A percentile compares a stretch with the other conserved stretches of the same genome.
phyloP scores from a whole-genome alignment of 2,329 filamentous ascomycete species.

The Tolypocladium album region DNA sequence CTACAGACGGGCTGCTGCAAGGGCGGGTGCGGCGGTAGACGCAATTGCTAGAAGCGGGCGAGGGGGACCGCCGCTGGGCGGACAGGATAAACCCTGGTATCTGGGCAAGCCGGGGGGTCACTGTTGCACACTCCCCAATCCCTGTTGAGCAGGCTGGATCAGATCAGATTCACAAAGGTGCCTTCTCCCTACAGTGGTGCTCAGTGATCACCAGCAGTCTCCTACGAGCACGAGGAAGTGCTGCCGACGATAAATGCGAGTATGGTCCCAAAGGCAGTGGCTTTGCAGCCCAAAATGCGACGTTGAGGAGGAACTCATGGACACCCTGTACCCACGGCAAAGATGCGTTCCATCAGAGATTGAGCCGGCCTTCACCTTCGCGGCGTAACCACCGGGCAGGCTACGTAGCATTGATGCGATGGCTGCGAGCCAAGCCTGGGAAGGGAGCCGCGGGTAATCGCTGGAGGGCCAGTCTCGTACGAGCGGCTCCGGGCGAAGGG shows the following conservation, averaged over 20 bases:
- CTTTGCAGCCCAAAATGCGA: background rate
- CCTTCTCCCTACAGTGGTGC: background rate
- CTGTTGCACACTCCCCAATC: background rate
- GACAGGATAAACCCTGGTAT: background rate
- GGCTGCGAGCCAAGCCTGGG: background rate
- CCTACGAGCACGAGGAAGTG: background rate
- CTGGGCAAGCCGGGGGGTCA: background rate
- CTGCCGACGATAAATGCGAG: background rate
- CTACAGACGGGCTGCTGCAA: background rate
- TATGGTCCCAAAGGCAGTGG: background rate
- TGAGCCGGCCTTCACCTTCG: background rate
- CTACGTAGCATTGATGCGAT: background rate
- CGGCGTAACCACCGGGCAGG: background rate
- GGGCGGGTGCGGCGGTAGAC: background rate
- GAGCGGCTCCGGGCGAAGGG: background rate
- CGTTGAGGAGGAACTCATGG: background rate
- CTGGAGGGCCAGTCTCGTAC: background rate
- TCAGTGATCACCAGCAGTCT: background rate
- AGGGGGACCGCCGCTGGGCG: background rate
- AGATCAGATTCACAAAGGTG: background rate
- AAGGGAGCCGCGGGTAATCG: background rate
- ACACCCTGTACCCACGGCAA: background rate
- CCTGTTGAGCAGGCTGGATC: background rate
- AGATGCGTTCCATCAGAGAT: background rate
- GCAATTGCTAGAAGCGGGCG: background rate